A percentile compares a stretch with the other conserved stretches of the same genome.
Evolutionary conservation across 2,329 filamentous ascomycete species (phyloP).

Genomic region (Calonectria montana): DNA sequence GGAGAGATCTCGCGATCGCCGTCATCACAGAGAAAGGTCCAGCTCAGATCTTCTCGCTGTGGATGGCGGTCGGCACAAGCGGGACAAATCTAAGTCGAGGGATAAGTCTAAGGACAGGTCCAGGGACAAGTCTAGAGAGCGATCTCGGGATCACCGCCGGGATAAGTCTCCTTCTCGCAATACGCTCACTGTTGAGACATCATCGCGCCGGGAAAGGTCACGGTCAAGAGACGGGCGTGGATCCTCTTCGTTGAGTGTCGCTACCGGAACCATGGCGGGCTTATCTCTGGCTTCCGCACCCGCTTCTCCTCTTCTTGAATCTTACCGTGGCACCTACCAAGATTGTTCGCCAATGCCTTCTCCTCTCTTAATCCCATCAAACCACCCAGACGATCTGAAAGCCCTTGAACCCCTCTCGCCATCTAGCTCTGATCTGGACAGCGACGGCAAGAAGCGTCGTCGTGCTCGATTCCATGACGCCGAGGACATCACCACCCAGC

Average conservation of each 20-base stretch:
- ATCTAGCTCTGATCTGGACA: constrained; percentile 58
- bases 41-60: constrained; percentile 39
- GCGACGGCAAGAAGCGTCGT: constrained; percentile 61
- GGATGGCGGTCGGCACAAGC: constrained; percentile 35
- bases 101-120: constrained; percentile 23
- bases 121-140: constrained; percentile 35
- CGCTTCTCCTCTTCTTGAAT: constrained; percentile 86
- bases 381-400: constrained; percentile 58
- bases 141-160: constrained; percentile 33
- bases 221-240: constrained; percentile 33
- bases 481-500: constrained; percentile 78
- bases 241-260: constrained; percentile 59
- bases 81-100: constrained; percentile 31
- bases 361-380: constrained; percentile 70
- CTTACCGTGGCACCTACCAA: constrained; percentile 94
- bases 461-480: constrained; percentile 87
- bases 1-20: constrained; percentile 49
- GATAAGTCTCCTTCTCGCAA: constrained; percentile 38
- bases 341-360: constrained; percentile 95
- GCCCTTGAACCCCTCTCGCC: constrained; percentile 65
- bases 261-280: constrained; percentile 53
- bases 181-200: constrained; percentile 26
- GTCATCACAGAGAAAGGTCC: constrained; percentile 41
- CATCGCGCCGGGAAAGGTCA: constrained; percentile 32
- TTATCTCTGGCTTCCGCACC: constrained; percentile 70